Evolutionary conservation across 2,329 filamentous ascomycete genomes (phyloP).

Genomic region (Ophiostoma ips): DNA sequence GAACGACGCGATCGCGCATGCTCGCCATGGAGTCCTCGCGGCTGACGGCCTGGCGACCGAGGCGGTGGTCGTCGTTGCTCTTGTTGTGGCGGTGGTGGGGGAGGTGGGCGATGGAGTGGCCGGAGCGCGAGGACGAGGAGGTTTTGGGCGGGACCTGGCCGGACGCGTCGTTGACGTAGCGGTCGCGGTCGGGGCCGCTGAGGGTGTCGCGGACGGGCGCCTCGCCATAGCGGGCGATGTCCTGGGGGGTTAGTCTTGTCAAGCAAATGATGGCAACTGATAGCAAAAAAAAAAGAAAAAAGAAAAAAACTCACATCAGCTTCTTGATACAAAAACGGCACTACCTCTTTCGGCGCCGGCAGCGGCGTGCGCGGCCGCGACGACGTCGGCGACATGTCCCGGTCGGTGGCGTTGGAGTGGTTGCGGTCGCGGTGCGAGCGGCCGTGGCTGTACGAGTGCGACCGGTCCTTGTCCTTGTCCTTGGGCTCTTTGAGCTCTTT

Average conservation of each 20-base stretch:
- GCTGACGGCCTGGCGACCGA: slow-evolving; percentile 57
- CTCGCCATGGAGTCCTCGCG: slow-evolving; percentile 56
- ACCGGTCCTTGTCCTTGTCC: slow-evolving; percentile 34
- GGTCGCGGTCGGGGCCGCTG: slow-evolving; percentile 54
- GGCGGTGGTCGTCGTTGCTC: slow-evolving; percentile 51
- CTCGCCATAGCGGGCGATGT: slow-evolving; percentile 64
- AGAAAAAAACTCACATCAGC: slow-evolving; percentile 44
- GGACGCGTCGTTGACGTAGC: slow-evolving; percentile 40
- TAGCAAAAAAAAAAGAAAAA: neutral
- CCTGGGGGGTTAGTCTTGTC: slow-evolving; percentile 27
- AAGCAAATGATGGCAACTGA: neutral
- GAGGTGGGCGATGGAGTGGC: slow-evolving; percentile 48
- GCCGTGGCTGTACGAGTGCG: slow-evolving; percentile 47
- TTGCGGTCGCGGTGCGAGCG: slow-evolving; percentile 59
- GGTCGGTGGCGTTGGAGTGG: slow-evolving; percentile 62
- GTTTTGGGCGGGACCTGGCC: slow-evolving; percentile 41
- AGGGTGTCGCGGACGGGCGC: slow-evolving; percentile 60
- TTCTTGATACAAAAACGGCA: slow-evolving; percentile 94
- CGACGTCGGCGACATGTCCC: slow-evolving; percentile 59
- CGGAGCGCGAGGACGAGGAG: slow-evolving; percentile 47
- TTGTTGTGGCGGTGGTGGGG: slow-evolving; percentile 49
- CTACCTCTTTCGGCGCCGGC: slow-evolving; percentile 81
- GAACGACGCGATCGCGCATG: slow-evolving; percentile 35
- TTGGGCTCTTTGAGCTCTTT: neutral
- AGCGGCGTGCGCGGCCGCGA: slow-evolving; percentile 75